Percentiles rank a stretch among this genome's conserved stretches.
These are phyloP conservation scores for Ceraceosorus guamensis DNA, from an alignment of 1,284 basidiomycete genomes.

Conservation along the genomic window DNA sequence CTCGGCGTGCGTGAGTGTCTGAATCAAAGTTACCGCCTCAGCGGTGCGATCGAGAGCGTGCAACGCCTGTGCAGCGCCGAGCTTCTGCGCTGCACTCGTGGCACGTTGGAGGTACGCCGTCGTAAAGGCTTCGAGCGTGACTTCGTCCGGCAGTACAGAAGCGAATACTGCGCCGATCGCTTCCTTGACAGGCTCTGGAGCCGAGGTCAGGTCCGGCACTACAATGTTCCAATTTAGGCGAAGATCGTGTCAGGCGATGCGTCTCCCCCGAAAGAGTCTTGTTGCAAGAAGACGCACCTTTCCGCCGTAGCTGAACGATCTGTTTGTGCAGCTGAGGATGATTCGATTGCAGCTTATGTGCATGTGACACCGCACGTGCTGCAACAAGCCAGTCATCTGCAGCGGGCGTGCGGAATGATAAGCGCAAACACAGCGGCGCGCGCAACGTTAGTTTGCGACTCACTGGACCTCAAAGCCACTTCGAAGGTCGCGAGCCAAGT, in stretches of 20 bases:
- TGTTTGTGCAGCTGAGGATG: conserved; percentile 67
- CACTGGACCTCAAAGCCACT: conserved; percentile 69
- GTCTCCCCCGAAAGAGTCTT: background rate
- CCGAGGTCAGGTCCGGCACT: conserved; percentile 46
- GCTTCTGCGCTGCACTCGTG: background rate
- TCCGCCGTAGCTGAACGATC: conserved; percentile 60
- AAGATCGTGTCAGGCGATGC: background rate
- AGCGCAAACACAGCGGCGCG: background rate
- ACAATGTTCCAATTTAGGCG: background rate
- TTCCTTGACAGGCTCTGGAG: conserved; percentile 37
- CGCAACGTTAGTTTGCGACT: conserved; percentile 35
- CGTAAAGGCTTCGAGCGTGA: conserved; percentile 56
- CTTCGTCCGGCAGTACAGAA: conserved; percentile 32
- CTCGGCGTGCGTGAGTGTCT: conserved; percentile 12
- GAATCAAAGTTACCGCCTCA: conserved; percentile 31
- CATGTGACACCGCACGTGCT: conserved; percentile 61
- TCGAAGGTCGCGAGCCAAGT: conserved; percentile 73
- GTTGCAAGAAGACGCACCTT: conserved; percentile 3
- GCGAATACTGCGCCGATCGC: conserved; percentile 11
- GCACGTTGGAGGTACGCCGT: conserved; percentile 59
- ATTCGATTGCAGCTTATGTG: conserved; percentile 57
- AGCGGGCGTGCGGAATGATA: too few relatives aligned
- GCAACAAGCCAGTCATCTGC: conserved; percentile 80
- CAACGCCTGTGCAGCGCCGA: background rate
- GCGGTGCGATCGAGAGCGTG: conserved; percentile 13